Evolutionary conservation across 805 yeast genomes (phyloP), one percentile per base, ranked within the genome.

Genomic region (Candida tallmaniae): DNA sequence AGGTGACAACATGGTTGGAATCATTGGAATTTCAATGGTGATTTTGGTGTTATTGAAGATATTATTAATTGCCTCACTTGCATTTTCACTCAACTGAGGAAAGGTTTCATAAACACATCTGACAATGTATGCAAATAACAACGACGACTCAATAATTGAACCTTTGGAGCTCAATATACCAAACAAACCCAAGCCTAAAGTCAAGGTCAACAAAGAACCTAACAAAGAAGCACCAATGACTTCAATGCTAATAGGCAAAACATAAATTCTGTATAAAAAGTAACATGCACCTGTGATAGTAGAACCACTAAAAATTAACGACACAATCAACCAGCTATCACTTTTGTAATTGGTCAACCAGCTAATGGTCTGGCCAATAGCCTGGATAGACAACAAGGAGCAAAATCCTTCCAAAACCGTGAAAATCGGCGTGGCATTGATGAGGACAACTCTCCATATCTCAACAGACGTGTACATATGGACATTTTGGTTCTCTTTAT

Each of bases 361-460:
- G 41, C 74, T 72, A 34, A 84, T 71, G 6, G 85, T 78, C 31
- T 88, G 88, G 6, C 97, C 96, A 27, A 85, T 73, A 10, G 95
- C 85, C 62, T 93, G 98, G 41, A 93, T 87, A n/a, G 87, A 80
- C 37, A 93, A 67, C 17, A 93, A 73, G 1, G 96, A 79, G 58
- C 96, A 94, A 47, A 93, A 80, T 2, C 98, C 98, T 61, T 93
- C 98, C 34, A 89, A 63, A 13, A 88, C 69, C 0, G 96, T 85
- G 58, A 93, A 90, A 29, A 85, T 65, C 2, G 96, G 93, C 0
- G 98, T 93, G 4, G 95, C 77, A 52, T 88, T 84, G 33, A 78
- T 68, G 23, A 93, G 65, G 20, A 83, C 59, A 29, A 72, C 54
- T 41, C 76, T 74, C 97, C 97, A 93, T 9, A 83, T 71, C 37